Evolutionary conservation across 306 rosid species (phyloP).

Genomic region (Acmispon strigosus): DNA sequence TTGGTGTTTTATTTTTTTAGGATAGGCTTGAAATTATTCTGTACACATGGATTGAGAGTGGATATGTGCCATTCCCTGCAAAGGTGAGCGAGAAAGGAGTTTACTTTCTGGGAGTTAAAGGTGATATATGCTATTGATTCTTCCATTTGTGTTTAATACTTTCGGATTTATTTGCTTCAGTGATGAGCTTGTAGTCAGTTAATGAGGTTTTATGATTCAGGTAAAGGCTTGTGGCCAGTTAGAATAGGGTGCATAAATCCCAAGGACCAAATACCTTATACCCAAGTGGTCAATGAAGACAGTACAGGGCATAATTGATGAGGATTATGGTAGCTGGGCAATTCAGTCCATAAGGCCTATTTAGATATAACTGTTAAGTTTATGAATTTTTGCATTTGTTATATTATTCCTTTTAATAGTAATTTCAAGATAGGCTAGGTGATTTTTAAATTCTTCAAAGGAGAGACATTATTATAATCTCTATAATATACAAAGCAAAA

Average conservation of each 20-base stretch:
- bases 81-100: conserved; percentile 77
- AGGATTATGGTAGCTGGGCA: too few relatives aligned
- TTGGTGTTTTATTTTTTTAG: conserved; percentile 34
- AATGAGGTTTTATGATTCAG: conserved; percentile 40
- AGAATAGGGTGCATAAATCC: conserved; percentile 76
- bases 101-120: conserved; percentile 50
- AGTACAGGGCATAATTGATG: conserved; percentile 40
- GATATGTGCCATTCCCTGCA: conserved; percentile 75
- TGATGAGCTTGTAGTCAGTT: conserved; percentile 17
- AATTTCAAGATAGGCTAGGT: too few relatives aligned
- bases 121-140: conserved; percentile 29
- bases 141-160: background rate
- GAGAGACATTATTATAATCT: too few relatives aligned
- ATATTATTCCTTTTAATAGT: too few relatives aligned
- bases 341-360: too few relatives aligned
- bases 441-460: too few relatives aligned
- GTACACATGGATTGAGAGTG: conserved; percentile 67
- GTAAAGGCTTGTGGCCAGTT: conserved; percentile 54
- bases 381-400: too few relatives aligned
- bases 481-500: too few relatives aligned
- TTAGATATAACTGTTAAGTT: too few relatives aligned
- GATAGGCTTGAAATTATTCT: conserved; percentile 88
- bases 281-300: conserved; percentile 62
- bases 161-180: too few relatives aligned
- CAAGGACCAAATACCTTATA: conserved; percentile 43